Evolutionary conservation across 805 yeast species (phyloP), one percentile per base, ranked within the genome.

Genomic region (Grigorovia yakushimaensis): DNA sequence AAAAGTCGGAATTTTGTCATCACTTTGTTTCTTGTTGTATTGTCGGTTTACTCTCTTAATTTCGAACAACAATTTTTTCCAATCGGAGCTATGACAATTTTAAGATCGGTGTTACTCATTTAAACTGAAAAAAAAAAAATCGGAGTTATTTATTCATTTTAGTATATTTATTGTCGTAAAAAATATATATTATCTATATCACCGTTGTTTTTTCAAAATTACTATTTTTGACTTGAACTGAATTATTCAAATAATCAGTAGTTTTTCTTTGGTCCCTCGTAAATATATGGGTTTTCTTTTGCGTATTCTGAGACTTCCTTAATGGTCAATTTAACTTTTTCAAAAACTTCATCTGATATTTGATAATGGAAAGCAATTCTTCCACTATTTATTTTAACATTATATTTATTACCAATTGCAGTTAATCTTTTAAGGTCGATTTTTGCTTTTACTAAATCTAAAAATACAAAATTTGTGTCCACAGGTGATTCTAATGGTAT

Each of bases 341-440:
- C 83, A 43, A 82, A 64, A 30, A 83, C 73, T 41, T 73, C 77
- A 23, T 69, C 67, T 19, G 78, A 65, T 48, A 72, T 75, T 65
- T 82, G 88, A 64, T 78, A 80, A 56, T 87, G 95, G 73, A 88
- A 82, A 1, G 95, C 86, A 42, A 89, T 66, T 59, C 96, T 76
- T 45, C 80, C 81, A 44, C 88, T 88, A 76, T 75, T 74, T 38
- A 83, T 65, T 55, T 76, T 80, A 48, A 89, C 73, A 43, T 78
- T 76, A 58, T 79, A 70, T 56, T 83, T 77, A 41, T 69, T 62
- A 49, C 82, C 87, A 49, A 73, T 66, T 54, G 73, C 72, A 23
- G 71, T 71, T 48, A 86, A 66, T 24, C 71, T 69, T 18, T 65
- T 73, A 22, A 81, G 78, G 59, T 82, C 77, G 64, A 88, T 75